Evolutionary conservation across 805 yeast genomes (phyloP).

Genomic region (Soucietia sequanensis): DNA sequence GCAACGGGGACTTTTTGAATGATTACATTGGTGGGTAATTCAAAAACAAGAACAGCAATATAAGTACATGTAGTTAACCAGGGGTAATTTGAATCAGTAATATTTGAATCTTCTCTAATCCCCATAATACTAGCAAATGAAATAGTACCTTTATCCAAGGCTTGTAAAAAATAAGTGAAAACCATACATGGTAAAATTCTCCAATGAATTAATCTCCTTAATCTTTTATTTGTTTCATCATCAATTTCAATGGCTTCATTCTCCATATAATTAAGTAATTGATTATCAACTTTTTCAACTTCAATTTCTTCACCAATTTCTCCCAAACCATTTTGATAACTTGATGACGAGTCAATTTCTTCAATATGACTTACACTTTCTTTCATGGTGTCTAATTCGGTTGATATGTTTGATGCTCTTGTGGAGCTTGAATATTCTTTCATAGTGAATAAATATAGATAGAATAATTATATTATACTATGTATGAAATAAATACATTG

Average conservation of each 20-base stretch:
- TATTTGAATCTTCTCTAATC: constrained; percentile 18
- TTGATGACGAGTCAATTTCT: constrained; percentile 1
- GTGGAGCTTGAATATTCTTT: background rate
- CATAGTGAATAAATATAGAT: no score
- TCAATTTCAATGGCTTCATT: constrained; percentile 20
- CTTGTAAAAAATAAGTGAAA: constrained; percentile 24
- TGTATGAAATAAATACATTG: no score
- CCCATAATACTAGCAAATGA: constrained; percentile 23
- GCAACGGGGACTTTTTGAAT: constrained; percentile 19
- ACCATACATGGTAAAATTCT: constrained; percentile 28
- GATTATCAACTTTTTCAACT: constrained; percentile 10
- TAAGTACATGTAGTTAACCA: constrained; percentile 19
- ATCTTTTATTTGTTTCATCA: constrained; percentile 19
- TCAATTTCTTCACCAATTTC: constrained; percentile 10
- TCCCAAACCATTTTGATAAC: background rate
- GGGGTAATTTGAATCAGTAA: constrained; percentile 20
- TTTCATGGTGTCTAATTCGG: constrained; percentile 7
- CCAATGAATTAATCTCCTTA: constrained; percentile 20
- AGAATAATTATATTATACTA: no score
- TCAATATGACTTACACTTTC: constrained; percentile 7
- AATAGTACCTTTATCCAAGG: constrained; percentile 22
- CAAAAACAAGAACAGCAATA: constrained; percentile 22
- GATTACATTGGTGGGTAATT: constrained; percentile 19
- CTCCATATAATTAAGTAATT: constrained; percentile 13
- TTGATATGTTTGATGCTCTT: background rate